Evolutionary conservation across 768 basidiomycete species (phyloP).

Genomic region (Cystobasidium ongulense): DNA sequence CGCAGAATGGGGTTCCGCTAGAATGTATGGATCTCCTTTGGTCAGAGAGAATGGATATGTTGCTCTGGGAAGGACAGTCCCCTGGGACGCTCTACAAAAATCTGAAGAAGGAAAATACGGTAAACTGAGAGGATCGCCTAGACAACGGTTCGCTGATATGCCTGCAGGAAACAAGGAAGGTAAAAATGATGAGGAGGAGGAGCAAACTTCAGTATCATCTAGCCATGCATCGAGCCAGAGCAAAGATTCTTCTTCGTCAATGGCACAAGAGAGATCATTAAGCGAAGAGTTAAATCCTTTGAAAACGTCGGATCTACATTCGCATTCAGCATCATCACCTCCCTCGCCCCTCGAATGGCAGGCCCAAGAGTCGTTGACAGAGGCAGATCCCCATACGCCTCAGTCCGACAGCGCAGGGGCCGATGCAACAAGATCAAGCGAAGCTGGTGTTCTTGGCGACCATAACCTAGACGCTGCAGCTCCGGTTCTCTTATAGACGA

Average conservation of each 20-base stretch:
- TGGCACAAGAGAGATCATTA: not conserved
- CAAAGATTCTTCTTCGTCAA: not conserved
- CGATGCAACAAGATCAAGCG: not conserved
- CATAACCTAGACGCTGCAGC: not conserved
- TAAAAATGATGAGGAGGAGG: not conserved
- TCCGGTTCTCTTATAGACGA: not conserved
- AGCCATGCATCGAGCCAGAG: not conserved
- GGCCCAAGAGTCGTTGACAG: not conserved
- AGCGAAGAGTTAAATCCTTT: not conserved
- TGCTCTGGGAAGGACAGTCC: constrained; percentile 13
- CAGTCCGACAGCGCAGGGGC: not conserved
- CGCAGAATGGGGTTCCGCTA: constrained; percentile 36
- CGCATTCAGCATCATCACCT: not conserved
- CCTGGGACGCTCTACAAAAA: constrained; percentile 28
- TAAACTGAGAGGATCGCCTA: constrained; percentile 22
- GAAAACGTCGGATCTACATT: not conserved
- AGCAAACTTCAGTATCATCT: not conserved
- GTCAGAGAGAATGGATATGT: constrained; percentile 36
- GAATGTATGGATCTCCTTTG: constrained; percentile 42
- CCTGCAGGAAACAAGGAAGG: not conserved
- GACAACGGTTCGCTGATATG: constrained; percentile 15
- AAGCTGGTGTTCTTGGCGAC: not conserved
- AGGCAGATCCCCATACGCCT: not conserved
- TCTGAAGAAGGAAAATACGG: constrained; percentile 19
- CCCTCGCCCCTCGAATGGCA: not conserved